A percentile compares a stretch with the other conserved stretches of the same genome.
Conservation (phyloP, 148 eudicot genomes). For the Chenopodium suecicum region DNA sequence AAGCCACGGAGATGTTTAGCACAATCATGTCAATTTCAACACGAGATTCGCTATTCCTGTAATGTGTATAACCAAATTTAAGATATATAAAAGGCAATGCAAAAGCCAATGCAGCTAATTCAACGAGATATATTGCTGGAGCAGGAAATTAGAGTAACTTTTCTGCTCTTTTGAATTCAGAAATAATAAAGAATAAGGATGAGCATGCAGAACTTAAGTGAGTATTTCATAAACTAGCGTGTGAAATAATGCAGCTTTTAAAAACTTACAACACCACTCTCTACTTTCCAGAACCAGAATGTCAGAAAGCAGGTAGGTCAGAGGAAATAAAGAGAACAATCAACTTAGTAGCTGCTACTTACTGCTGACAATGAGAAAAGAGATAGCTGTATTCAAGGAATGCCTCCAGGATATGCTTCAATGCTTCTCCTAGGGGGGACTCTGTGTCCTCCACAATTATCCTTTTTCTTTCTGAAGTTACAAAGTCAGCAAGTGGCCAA, state of each 20-base stretch:
- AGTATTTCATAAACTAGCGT: background rate
- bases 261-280: no score
- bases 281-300: background rate
- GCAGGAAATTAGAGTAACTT: background rate
- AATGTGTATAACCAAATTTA: conserved; percentile 20
- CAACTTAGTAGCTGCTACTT: conserved; percentile 12
- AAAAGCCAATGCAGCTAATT: background rate
- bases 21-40: conserved; percentile 47
- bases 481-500: conserved; percentile 64
- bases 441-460: conserved; percentile 46
- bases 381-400: conserved; percentile 50
- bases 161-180: background rate
- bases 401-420: conserved; percentile 41
- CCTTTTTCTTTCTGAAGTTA: conserved; percentile 50
- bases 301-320: conserved; percentile 9
- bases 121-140: background rate
- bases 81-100: background rate
- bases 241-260: no score
- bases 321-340: background rate
- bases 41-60: conserved; percentile 35
- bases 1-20: conserved; percentile 56
- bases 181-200: background rate
- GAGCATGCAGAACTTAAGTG: background rate
- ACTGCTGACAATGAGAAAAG: conserved; percentile 52
- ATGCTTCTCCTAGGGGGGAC: conserved; percentile 23